These are phyloP conservation scores for Leishmania major DNA, from an alignment of 208 protist genomes.

Conservation along the genomic window DNA sequence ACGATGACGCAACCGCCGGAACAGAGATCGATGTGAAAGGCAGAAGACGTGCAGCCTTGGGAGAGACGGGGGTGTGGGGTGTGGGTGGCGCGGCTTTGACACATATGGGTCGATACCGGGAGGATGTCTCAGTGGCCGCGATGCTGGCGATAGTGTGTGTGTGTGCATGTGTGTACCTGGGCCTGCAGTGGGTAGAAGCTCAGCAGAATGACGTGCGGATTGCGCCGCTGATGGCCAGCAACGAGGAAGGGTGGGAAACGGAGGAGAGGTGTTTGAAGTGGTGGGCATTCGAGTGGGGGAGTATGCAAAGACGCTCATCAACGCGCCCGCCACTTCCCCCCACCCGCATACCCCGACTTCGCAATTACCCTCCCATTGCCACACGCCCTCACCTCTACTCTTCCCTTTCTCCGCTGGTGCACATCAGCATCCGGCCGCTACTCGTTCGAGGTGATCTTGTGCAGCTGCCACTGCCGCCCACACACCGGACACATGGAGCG, in stretches of 20 bases:
- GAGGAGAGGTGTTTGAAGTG: background rate
- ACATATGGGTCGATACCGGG: background rate
- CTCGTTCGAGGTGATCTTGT: conserved; percentile 49
- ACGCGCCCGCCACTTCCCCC: background rate
- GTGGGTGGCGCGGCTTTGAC: background rate
- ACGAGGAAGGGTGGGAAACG: conserved; percentile 5
- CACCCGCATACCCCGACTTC: background rate
- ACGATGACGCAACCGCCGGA: background rate
- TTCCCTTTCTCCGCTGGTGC: background rate
- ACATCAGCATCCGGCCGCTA: conserved; percentile 7
- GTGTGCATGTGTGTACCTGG: background rate
- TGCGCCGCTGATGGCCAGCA: background rate
- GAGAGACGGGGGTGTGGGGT: no score
- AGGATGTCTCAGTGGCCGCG: background rate
- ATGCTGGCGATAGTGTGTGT: background rate
- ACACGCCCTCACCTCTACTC: background rate
- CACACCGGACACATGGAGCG: conserved; percentile 65
- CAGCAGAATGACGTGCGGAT: background rate
- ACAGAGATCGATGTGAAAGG: background rate
- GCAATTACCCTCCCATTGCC: background rate
- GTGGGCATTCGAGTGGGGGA: background rate
- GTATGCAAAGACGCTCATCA: background rate
- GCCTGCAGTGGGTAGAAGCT: background rate
- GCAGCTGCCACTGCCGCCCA: conserved; percentile 49
- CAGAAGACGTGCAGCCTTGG: background rate